phyloP scores from a whole-genome alignment of 2,329 filamentous ascomycete species.

The Calonectria honghensis region DNA sequence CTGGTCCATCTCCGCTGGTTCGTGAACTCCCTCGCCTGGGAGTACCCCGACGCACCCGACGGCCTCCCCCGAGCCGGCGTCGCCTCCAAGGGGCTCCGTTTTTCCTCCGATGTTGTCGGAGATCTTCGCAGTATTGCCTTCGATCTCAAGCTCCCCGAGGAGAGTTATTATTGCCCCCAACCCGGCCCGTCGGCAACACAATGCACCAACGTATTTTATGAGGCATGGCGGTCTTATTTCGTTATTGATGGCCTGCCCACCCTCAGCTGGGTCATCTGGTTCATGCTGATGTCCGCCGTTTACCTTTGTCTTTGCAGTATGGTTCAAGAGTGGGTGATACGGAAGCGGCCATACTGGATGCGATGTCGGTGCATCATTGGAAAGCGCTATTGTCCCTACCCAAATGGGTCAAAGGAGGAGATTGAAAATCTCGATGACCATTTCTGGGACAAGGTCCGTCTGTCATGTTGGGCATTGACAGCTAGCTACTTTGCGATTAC shows the following conservation, averaged over 20 bases:
- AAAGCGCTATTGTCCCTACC: constrained; percentile 53
- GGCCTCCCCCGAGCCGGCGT: constrained; percentile 50
- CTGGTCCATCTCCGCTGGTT: constrained; percentile 54
- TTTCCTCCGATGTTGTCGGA: constrained; percentile 44
- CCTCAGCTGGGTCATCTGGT: constrained; percentile 44
- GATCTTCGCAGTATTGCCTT: constrained; percentile 51
- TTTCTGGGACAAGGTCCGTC: constrained; percentile 53
- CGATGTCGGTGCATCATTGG: constrained; percentile 52
- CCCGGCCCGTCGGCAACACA: constrained; percentile 43
- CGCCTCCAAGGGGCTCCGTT: constrained; percentile 44
- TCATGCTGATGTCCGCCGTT: constrained; percentile 45
- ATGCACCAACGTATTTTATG: constrained; percentile 54
- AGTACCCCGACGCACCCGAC: constrained; percentile 52
- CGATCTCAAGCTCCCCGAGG: constrained; percentile 48
- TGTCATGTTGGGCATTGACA: constrained; percentile 51
- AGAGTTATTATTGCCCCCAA: constrained; percentile 48
- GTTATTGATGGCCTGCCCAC: constrained; percentile 44
- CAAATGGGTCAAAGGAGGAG: constrained; percentile 53
- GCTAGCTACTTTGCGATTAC: constrained; percentile 47
- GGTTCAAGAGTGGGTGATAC: constrained; percentile 52
- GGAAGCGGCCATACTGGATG: constrained; percentile 54
- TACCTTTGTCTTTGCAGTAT: constrained; percentile 41
- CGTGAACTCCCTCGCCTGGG: constrained; percentile 52
- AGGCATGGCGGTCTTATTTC: constrained; percentile 51
- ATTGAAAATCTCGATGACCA: constrained; percentile 53